phyloP scores from a whole-genome alignment of 2,329 filamentous ascomycete genomes.

The Hymenotorrendiella dingleyae region DNA sequence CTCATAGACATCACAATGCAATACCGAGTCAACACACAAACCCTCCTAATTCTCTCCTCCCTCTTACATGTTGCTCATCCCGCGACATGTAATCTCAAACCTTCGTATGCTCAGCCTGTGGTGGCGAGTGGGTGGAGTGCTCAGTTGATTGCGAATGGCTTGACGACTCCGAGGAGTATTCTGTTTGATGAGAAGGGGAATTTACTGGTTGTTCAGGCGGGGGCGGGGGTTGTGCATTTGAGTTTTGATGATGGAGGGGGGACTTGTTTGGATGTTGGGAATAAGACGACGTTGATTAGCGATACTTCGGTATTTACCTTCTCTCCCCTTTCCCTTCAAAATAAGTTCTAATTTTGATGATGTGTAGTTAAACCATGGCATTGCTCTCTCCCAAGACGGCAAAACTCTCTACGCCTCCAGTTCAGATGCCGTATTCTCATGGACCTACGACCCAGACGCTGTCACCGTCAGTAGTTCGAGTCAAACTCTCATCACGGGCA shows the following conservation, averaged over 20 bases:
- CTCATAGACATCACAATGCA: conserved; percentile 8
- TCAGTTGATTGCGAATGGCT: conserved; percentile 22
- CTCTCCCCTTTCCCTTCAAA: neutral
- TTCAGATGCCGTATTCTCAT: conserved; percentile 52
- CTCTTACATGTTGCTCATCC: conserved; percentile 1
- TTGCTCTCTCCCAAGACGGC: conserved; percentile 47
- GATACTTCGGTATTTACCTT: conserved; percentile 11
- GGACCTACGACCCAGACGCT: conserved; percentile 54
- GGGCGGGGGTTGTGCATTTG: conserved; percentile 25
- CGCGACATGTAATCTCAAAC: conserved; percentile 13
- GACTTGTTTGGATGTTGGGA: conserved; percentile 19
- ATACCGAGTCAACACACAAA: conserved; percentile 1
- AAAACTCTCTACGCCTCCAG: conserved; percentile 53
- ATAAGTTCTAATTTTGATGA: no score
- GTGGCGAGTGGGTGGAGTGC: conserved; percentile 25
- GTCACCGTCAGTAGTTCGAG: conserved; percentile 40
- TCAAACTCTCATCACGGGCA: conserved; percentile 53
- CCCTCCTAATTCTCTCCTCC: conserved; percentile 2
- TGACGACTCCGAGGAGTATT: conserved; percentile 26
- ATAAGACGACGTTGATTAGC: conserved; percentile 19
- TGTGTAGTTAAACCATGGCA: conserved; percentile 51
- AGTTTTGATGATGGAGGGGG: conserved; percentile 21
- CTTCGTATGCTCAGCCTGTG: conserved; percentile 19
- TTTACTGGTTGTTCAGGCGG: conserved; percentile 27
- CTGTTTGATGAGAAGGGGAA: conserved; percentile 29